These are phyloP conservation scores for Echinosophora koreensis DNA, from an alignment of 306 rosid species.

Conservation along the genomic window DNA sequence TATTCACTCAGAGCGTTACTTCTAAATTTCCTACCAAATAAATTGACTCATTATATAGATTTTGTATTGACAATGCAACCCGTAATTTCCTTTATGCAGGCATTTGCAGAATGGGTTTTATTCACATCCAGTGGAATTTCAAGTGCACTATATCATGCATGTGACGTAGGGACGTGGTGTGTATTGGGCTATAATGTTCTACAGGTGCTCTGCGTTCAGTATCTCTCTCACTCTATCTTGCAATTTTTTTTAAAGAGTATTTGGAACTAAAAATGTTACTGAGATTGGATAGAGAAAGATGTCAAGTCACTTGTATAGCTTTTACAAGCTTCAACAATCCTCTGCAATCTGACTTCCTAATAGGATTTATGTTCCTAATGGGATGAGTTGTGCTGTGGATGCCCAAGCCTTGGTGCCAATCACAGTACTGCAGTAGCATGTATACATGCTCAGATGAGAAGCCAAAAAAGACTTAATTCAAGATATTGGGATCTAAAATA, in stretches of 20 bases:
- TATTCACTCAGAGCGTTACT: constrained; percentile 4
- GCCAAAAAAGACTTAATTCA: constrained; percentile 2
- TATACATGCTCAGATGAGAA: constrained; percentile 23
- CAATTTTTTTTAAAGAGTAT: background rate
- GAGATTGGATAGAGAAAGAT: constrained; percentile 31
- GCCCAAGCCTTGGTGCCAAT: constrained; percentile 7
- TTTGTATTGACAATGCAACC: constrained; percentile 33
- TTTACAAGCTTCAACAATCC: constrained; percentile 8
- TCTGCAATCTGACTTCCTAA: background rate
- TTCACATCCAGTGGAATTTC: constrained; percentile 88
- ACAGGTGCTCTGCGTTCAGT: constrained; percentile 64
- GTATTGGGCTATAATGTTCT: constrained; percentile 68
- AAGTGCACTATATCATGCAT: constrained; percentile 92
- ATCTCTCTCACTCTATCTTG: constrained; percentile 28
- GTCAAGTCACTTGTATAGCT: constrained; percentile 1
- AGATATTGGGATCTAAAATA: constrained; percentile 13
- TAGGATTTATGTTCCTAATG: background rate
- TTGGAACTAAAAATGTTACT: background rate
- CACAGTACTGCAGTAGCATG: background rate
- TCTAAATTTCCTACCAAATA: constrained; percentile 2
- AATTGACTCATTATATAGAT: background rate
- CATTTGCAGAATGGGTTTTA: constrained; percentile 86
- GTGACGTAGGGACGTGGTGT: constrained; percentile 99
- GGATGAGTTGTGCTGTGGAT: background rate
- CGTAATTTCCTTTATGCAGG: constrained; percentile 64